Percentiles rank a stretch among this genome's conserved stretches.
These are phyloP conservation scores for Penicillium sp. DNA, from an alignment of 2,329 filamentous ascomycete genomes.

Conservation along the genomic window DNA sequence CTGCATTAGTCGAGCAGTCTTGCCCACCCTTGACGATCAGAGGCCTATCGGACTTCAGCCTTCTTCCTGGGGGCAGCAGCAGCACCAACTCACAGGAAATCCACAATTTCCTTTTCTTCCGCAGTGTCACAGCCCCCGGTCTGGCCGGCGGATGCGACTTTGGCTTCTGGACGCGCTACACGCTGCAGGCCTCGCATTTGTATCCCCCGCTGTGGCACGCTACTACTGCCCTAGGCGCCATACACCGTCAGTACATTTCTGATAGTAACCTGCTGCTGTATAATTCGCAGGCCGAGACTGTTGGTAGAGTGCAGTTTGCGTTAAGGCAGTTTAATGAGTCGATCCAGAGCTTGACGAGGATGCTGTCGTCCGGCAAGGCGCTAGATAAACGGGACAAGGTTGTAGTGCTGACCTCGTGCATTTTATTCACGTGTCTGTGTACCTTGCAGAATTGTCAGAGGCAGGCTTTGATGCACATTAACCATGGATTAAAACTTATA, in stretches of 20 bases:
- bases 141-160: neutral
- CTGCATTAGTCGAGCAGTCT: neutral
- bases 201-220: constrained; percentile 4
- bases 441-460: neutral
- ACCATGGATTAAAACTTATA: constrained; percentile 1
- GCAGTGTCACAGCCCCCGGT: constrained; percentile 1
- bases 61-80: neutral
- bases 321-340: constrained; percentile 1
- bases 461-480: neutral
- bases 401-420: neutral
- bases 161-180: constrained; percentile 1
- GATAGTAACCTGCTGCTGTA: neutral
- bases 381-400: neutral
- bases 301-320: neutral
- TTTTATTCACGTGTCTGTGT: constrained; percentile 4
- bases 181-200: neutral
- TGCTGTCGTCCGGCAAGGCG: neutral
- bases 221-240: neutral
- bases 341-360: neutral
- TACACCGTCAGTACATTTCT: neutral
- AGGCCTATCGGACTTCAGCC: neutral
- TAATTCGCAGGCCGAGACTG: neutral
- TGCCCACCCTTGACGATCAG: neutral
- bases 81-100: neutral
- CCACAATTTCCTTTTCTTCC: constrained; percentile 2